Evolutionary conservation across 2,329 filamentous ascomycete genomes (phyloP).

Genomic region (Phialemonium atrogriseum): DNA sequence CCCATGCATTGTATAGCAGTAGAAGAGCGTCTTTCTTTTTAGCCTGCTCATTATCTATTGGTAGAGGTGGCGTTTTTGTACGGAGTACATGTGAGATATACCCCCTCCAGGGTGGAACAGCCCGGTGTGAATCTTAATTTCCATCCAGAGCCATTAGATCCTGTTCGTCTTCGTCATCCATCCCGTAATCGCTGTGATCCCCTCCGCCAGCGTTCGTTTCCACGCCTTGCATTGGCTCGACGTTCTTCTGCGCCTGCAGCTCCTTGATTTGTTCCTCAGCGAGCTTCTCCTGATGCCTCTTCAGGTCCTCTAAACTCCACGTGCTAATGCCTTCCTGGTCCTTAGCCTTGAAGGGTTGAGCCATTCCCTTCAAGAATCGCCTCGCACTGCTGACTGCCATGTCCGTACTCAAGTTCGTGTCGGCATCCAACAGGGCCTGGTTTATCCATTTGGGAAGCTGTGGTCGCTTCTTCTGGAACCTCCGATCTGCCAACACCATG

Average conservation of each 20-base stretch:
- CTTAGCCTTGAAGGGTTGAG: conserved; percentile 72
- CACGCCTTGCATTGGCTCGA: conserved; percentile 15
- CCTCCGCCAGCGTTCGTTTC: conserved; percentile 1
- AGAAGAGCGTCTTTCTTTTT: no score
- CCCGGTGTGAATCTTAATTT: no score
- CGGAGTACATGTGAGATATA: no score
- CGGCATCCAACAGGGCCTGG: conserved; percentile 74
- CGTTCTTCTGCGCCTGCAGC: conserved; percentile 40
- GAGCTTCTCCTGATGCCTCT: conserved; percentile 67
- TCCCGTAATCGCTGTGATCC: conserved; percentile 36
- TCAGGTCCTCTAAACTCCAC: conserved; percentile 76
- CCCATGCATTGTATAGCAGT: no score
- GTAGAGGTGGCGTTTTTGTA: no score
- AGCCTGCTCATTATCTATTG: no score
- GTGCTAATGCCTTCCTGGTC: conserved; percentile 91
- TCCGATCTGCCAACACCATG: conserved; percentile 93
- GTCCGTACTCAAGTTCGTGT: conserved; percentile 87
- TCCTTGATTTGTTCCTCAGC: conserved; percentile 61
- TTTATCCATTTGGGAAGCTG: conserved; percentile 98
- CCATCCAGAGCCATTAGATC: conserved; percentile 24
- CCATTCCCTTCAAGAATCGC: conserved; percentile 85
- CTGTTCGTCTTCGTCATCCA: conserved; percentile 38
- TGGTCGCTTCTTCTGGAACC: conserved; percentile 82
- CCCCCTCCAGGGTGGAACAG: no score
- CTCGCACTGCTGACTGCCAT: conserved; percentile 88